Evolutionary conservation across 1,139 yeast species (phyloP).

Genomic region (Nakaseomyces kungkrabaensis): DNA sequence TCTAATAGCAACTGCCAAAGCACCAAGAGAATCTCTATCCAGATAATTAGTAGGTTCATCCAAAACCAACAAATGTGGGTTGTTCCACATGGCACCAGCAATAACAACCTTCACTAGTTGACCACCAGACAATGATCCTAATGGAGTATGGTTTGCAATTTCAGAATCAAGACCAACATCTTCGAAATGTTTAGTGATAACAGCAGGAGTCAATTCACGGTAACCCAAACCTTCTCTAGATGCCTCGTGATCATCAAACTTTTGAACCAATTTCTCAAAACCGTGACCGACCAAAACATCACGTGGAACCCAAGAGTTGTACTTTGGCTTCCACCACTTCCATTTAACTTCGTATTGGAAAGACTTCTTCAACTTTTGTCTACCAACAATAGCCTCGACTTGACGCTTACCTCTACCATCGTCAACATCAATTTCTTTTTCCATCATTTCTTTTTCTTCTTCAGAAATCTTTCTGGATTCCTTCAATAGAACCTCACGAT

Average conservation of each 20-base stretch:
- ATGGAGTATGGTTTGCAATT: conserved; percentile 94
- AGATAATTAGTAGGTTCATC: conserved; percentile 98
- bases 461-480: conserved; percentile 83
- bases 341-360: conserved; percentile 96
- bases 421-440: conserved; percentile 62
- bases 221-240: conserved; percentile 98
- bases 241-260: conserved; percentile 96
- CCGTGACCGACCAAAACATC: conserved; percentile 74
- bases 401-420: conserved; percentile 88
- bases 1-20: conserved; percentile 91
- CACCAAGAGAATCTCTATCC: conserved; percentile 96
- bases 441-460: conserved; percentile 75
- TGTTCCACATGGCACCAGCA: conserved; percentile 99
- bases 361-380: conserved; percentile 91
- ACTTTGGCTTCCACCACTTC: conserved; percentile 87
- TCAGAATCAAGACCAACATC: conserved; percentile 97
- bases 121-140: conserved; percentile 96
- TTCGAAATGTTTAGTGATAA: conserved; percentile 91
- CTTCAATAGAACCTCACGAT: conserved; percentile 88
- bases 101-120: conserved; percentile 96
- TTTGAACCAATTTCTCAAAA: conserved; percentile 78
- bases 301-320: conserved; percentile 86
- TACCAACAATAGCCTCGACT: conserved; percentile 90
- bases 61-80: conserved; percentile 92
- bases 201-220: conserved; percentile 84